Conservation (phyloP, 2,329 filamentous ascomycete species). For the Hypoxylon sp. region DNA sequence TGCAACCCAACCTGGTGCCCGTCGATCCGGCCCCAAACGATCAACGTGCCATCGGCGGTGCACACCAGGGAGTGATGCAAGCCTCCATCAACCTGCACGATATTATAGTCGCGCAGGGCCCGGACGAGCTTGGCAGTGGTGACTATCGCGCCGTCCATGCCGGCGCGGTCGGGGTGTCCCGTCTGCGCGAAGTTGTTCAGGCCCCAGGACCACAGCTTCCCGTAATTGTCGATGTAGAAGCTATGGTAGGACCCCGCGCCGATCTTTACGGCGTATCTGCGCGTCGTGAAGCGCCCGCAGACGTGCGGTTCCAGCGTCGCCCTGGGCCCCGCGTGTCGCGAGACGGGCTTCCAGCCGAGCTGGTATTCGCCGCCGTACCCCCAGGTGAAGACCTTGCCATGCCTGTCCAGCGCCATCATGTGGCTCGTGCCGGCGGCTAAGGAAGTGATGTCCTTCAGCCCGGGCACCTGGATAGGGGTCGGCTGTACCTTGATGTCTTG, state of each 20-base stretch:
- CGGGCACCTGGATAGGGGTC: conserved; percentile 67
- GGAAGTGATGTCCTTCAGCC: conserved; percentile 74
- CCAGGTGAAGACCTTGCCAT: conserved; percentile 76
- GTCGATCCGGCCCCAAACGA: conserved; percentile 72
- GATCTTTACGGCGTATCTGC: conserved; percentile 60
- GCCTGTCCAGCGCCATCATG: conserved; percentile 74
- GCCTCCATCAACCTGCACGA: conserved; percentile 68
- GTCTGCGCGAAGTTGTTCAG: conserved; percentile 90
- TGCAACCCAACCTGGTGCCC: conserved; percentile 68
- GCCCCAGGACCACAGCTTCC: conserved; percentile 83
- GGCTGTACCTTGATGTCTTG: conserved; percentile 53
- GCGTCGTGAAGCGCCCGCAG: conserved; percentile 2
- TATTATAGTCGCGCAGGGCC: conserved; percentile 64
- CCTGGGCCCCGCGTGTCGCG: conserved; percentile 63
- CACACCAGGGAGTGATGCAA: conserved; percentile 78
- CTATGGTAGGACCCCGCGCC: conserved; percentile 83
- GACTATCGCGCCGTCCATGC: conserved; percentile 55
- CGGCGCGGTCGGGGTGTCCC: conserved; percentile 60
- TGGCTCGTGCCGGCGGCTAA: conserved; percentile 79
- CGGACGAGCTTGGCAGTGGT: conserved; percentile 67
- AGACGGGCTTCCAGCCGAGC: conserved; percentile 66
- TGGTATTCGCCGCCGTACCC: conserved; percentile 77
- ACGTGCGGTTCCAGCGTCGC: conserved; percentile 14
- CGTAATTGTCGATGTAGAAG: conserved; percentile 80
- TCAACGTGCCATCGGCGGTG: conserved; percentile 67